Percentiles rank a stretch among this genome's conserved stretches.
Evolutionary conservation across 495 filamentous ascomycete species (phyloP).

Genomic region (Aspergillus indologenus): DNA sequence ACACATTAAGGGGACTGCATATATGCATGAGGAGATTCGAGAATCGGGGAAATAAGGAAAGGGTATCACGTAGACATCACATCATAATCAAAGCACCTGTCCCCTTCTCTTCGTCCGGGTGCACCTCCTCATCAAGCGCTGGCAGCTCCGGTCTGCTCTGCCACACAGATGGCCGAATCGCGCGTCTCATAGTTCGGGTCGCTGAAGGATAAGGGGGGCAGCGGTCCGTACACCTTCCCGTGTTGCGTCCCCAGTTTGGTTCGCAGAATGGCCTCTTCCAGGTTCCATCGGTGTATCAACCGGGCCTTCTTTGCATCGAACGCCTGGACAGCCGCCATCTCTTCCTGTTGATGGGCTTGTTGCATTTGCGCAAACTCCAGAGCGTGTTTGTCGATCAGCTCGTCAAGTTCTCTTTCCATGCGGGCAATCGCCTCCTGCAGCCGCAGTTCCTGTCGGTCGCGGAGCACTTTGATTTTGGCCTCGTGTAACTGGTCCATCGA

Average conservation of each 20-base stretch:
- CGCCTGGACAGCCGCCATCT: slow-evolving; percentile 42
- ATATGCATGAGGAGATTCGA: slow-evolving; percentile 12
- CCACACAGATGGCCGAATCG: slow-evolving; percentile 28
- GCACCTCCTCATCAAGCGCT: slow-evolving; percentile 16
- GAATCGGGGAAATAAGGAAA: slow-evolving; percentile 16
- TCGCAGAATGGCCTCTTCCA: slow-evolving; percentile 62
- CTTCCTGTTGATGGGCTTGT: slow-evolving; percentile 49
- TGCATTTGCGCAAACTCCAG: slow-evolving; percentile 56
- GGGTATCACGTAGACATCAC: slow-evolving; percentile 30
- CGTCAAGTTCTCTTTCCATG: slow-evolving; percentile 61
- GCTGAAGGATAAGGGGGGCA: slow-evolving; percentile 42
- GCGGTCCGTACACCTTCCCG: slow-evolving; percentile 46
- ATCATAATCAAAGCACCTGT: slow-evolving; percentile 23
- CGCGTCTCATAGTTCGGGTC: slow-evolving; percentile 23
- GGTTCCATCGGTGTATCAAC: slow-evolving; percentile 55
- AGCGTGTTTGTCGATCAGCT: slow-evolving; percentile 48
- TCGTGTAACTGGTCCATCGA: slow-evolving; percentile 69
- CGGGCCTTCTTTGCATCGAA: slow-evolving; percentile 50
- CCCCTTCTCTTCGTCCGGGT: slow-evolving; percentile 17
- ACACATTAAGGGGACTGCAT: slow-evolving; percentile 17
- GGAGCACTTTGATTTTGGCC: slow-evolving; percentile 73
- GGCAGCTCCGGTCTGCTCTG: slow-evolving; percentile 12
- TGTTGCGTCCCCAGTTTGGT: slow-evolving; percentile 53
- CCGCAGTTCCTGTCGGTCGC: slow-evolving; percentile 69
- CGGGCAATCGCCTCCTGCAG: slow-evolving; percentile 62